phyloP scores from a whole-genome alignment of 148 eudicot genomes.

The Tetragonia tetragonoides region DNA sequence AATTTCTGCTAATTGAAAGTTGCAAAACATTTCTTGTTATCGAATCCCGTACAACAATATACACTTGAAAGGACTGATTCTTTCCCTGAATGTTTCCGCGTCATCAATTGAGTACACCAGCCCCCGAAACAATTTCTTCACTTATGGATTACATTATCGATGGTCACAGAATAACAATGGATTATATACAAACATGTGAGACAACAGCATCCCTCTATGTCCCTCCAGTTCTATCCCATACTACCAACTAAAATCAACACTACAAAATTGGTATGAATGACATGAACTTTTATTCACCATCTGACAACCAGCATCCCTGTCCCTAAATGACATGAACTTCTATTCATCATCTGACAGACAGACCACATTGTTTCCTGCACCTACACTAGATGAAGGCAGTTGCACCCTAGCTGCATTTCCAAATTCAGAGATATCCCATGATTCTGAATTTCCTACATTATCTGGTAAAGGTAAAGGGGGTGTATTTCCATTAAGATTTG shows the following conservation, averaged over 20 bases:
- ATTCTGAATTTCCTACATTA: constrained; percentile 22
- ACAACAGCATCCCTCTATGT: background rate
- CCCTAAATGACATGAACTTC: background rate
- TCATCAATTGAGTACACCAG: too few species aligned
- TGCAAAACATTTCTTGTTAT: too few species aligned
- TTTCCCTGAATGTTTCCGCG: too few species aligned
- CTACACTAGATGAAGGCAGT: constrained; percentile 7
- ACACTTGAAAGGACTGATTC: too few species aligned
- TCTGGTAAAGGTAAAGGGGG: constrained; percentile 2
- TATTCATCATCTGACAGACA: constrained; percentile 68
- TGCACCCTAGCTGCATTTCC: constrained; percentile 22
- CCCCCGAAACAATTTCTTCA: background rate
- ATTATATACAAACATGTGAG: background rate
- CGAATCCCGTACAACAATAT: too few species aligned
- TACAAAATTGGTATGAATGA: too few species aligned
- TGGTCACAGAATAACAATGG: background rate
- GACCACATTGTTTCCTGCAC: constrained; percentile 33
- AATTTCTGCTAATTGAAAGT: too few species aligned
- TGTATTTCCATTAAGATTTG: background rate
- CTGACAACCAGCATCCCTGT: too few species aligned
- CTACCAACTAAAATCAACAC: background rate
- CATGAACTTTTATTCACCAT: too few species aligned
- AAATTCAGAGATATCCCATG: constrained; percentile 26
- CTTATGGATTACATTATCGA: constrained; percentile 5
- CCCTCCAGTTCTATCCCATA: background rate